Base-by-base conservation (phyloP, 768 basidiomycete genomes). In the Suillus subalutaceus region DNA sequence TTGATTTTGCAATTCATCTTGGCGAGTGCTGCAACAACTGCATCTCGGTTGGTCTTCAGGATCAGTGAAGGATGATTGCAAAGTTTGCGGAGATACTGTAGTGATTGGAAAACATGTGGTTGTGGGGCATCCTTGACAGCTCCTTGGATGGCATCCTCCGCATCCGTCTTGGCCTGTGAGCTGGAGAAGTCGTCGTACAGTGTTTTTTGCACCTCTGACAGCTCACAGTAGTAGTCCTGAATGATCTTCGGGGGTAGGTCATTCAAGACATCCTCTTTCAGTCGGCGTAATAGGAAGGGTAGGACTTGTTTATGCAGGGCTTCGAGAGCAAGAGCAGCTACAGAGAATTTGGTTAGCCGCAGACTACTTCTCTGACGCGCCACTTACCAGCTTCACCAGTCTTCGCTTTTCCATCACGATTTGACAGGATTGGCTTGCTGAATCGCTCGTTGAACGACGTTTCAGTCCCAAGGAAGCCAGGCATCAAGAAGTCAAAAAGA, bases 181-280 rank as follows among this genome's bases (percentile, higher is more conserved):
- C 86, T 88, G 2, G 91, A 88, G 75, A 96, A 98, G 72, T 97
- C 92, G 73, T 99, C 97, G 74, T 99, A 99, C 20, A 99, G 85
- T 67, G 88, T 83, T 76, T 95, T 96, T 80, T 99, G 97, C 23
- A 99, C 79, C 0, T 95, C 93, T 0, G 97, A 98, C 4, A 99
- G 85, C 74, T 99, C 97, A 82, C 96, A 98, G 74, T 98, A 96
- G 76, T 99, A 99, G 76, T 99, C 97, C 77, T 99, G 97, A 65
- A 99, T 99, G 77, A 99, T 99, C 81, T 99, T 99, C 4, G 97
- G 97, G 1, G 97, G 97, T 3, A 99, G 82, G 74, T 99, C 97
- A 67, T 94, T 80, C 65, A 99, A 81, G 37, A 99, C 97, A 73
- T 99, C 96, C 79, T 99, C 97, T 76, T 99, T 99, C 75, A 99